These are phyloP conservation scores for Malassezia slooffiae DNA, from an alignment of 1,284 basidiomycete genomes.

Conservation along the genomic window DNA sequence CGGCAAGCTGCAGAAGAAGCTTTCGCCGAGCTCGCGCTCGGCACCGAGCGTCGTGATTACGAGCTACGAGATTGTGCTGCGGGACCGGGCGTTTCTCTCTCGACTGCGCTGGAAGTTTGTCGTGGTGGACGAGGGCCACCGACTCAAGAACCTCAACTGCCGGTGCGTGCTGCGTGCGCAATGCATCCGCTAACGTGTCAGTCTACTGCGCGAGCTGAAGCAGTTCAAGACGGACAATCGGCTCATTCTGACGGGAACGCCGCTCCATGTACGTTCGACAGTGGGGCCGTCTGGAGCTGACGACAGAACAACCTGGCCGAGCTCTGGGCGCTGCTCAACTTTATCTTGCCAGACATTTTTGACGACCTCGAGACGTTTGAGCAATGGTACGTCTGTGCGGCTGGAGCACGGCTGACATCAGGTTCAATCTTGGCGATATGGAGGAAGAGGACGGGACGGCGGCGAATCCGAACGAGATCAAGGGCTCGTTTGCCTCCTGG, in stretches of 20 bases:
- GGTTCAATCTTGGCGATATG: slow-evolving; percentile 54
- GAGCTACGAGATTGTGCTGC: slow-evolving; percentile 83
- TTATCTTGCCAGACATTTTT: slow-evolving; percentile 59
- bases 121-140: slow-evolving; percentile 89
- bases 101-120: slow-evolving; percentile 59
- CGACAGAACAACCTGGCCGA: slow-evolving; percentile 80
- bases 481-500: slow-evolving; percentile 40
- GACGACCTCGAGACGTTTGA: slow-evolving; percentile 79
- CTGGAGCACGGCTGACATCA: too few species aligned
- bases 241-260: slow-evolving; percentile 86
- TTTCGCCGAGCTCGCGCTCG: not conserved
- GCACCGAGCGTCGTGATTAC: slow-evolving; percentile 58
- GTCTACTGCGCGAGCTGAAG: slow-evolving; percentile 78
- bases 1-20: slow-evolving; percentile 59
- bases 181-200: not conserved
- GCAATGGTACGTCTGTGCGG: slow-evolving; percentile 56
- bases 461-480: too few species aligned
- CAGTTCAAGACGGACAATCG: slow-evolving; percentile 71
- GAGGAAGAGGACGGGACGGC: slow-evolving; percentile 8
- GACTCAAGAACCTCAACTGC: slow-evolving; percentile 84
- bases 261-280: slow-evolving; percentile 55
- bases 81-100: slow-evolving; percentile 30
- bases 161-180: slow-evolving; percentile 45
- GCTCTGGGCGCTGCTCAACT: slow-evolving; percentile 88
- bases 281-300: not conserved